phyloP scores from a whole-genome alignment of 2,329 filamentous ascomycete species.

The Cytospora chrysosperma region DNA sequence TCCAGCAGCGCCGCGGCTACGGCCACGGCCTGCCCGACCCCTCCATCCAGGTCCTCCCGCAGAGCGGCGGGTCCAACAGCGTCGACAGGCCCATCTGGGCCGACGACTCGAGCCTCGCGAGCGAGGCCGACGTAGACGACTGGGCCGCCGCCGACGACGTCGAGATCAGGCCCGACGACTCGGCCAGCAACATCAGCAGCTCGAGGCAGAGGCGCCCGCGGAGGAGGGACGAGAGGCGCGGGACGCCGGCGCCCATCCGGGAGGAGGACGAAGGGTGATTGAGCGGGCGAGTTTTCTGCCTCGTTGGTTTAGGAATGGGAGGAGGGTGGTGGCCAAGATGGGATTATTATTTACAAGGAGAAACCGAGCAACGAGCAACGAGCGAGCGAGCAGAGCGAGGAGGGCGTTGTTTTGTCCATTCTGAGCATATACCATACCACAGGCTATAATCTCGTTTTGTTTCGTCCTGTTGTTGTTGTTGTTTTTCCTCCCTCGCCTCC shows the following conservation, averaged over 20 bases:
- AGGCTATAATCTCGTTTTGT: neutral
- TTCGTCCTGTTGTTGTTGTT: neutral
- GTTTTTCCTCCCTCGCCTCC: too few relatives aligned
- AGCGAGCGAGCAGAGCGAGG: neutral
- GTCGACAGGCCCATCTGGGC: slow-evolving; percentile 49
- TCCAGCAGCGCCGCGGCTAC: slow-evolving; percentile 53
- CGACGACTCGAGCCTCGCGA: slow-evolving; percentile 45
- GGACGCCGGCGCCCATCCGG: slow-evolving; percentile 69
- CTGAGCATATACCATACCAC: slow-evolving; percentile 7
- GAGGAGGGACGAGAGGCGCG: slow-evolving; percentile 63
- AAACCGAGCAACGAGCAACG: neutral
- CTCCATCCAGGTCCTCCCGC: slow-evolving; percentile 52
- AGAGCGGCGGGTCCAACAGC: slow-evolving; percentile 44
- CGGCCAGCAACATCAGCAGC: slow-evolving; percentile 76
- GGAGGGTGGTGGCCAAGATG: neutral
- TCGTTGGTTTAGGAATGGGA: neutral
- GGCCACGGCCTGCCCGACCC: slow-evolving; percentile 25
- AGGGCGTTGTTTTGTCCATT: slow-evolving; percentile 1
- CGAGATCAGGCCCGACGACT: slow-evolving; percentile 73
- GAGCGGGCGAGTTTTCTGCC: neutral
- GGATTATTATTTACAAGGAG: neutral
- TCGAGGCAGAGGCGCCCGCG: slow-evolving; percentile 66
- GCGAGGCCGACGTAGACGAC: slow-evolving; percentile 49
- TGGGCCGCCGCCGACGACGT: slow-evolving; percentile 51
- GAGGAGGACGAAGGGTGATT: slow-evolving; percentile 57